Evolutionary conservation across 495 filamentous ascomycete species (phyloP).

Genomic region (Pyrenula aspistea): DNA sequence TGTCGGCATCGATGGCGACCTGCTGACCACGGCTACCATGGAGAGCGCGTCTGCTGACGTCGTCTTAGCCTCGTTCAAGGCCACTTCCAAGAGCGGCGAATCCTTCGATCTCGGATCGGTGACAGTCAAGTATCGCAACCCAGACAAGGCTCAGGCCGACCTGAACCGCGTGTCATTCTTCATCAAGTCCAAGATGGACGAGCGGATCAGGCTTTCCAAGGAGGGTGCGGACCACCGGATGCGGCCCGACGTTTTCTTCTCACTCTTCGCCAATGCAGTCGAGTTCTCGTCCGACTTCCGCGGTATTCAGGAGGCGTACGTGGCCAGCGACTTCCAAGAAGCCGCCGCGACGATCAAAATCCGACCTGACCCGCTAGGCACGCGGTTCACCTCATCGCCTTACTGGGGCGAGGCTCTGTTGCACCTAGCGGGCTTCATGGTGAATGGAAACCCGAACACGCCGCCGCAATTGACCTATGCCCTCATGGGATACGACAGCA

Average conservation of each 20-base stretch:
- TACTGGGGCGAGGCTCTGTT: slow-evolving; percentile 30
- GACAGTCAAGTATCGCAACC: slow-evolving; percentile 3
- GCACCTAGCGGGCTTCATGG: slow-evolving; percentile 39
- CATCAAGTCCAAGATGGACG: slow-evolving; percentile 9
- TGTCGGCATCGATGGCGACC: slow-evolving; percentile 6
- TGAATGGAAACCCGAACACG: slow-evolving; percentile 48
- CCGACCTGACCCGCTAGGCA: slow-evolving; percentile 10
- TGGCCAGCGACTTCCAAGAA: slow-evolving; percentile 26
- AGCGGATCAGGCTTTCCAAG: slow-evolving; percentile 1
- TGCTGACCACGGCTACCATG: slow-evolving; percentile 5
- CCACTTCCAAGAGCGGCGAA: slow-evolving; percentile 1
- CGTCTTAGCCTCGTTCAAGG: slow-evolving; percentile 6
- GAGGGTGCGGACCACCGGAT: slow-evolving; percentile 8
- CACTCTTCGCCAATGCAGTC: slow-evolving; percentile 21
- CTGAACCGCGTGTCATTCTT: slow-evolving; percentile 8
- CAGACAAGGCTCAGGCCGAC: slow-evolving; percentile 6
- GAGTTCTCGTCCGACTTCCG: slow-evolving; percentile 26
- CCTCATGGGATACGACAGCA: slow-evolving; percentile 4
- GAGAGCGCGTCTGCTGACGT: slow-evolving; percentile 4
- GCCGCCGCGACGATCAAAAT: slow-evolving; percentile 26
- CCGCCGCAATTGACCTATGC: slow-evolving; percentile 2
- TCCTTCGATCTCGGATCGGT: slow-evolving; percentile 3
- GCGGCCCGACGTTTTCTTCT: slow-evolving; percentile 6
- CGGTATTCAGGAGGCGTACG: slow-evolving; percentile 18
- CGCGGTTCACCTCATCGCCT: slow-evolving; percentile 19